These are phyloP conservation scores for Kodamaea sp. DNA, from an alignment of 1,139 yeast species.

Conservation along the genomic window DNA sequence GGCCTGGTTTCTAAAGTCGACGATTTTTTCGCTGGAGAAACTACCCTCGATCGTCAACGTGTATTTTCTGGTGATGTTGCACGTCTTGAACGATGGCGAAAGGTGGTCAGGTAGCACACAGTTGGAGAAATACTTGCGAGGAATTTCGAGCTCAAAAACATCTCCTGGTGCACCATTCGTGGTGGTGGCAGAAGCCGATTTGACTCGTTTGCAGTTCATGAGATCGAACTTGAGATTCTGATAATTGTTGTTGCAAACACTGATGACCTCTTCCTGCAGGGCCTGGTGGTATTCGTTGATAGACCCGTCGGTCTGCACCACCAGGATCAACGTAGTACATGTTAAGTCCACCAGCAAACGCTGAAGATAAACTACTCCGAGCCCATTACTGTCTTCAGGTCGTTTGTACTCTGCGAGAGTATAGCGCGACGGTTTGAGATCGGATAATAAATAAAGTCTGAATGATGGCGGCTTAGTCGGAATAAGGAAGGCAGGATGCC, in stretches of 20 bases:
- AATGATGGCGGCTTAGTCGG: slow-evolving; percentile 46
- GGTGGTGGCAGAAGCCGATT: slow-evolving; percentile 26
- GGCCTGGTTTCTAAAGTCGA: slow-evolving; percentile 20
- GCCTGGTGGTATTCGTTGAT: slow-evolving; percentile 28
- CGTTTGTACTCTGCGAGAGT: slow-evolving; percentile 37
- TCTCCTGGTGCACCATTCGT: slow-evolving; percentile 15
- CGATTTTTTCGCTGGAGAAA: slow-evolving; percentile 36
- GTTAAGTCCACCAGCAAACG: slow-evolving; percentile 36
- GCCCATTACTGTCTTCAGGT: slow-evolving; percentile 46
- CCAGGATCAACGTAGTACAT: slow-evolving; percentile 35
- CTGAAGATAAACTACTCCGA: slow-evolving; percentile 49
- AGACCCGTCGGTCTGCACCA: slow-evolving; percentile 34
- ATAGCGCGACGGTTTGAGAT: slow-evolving; percentile 35
- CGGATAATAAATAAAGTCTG: slow-evolving; percentile 39
- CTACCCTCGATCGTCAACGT: slow-evolving; percentile 45
- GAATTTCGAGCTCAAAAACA: slow-evolving; percentile 50
- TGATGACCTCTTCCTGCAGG: slow-evolving; percentile 26
- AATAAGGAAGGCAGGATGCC: slow-evolving; percentile 45
- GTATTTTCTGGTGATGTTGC: slow-evolving; percentile 57
- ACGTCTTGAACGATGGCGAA: slow-evolving; percentile 57
- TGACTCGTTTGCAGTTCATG: slow-evolving; percentile 31
- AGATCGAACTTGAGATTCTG: slow-evolving; percentile 45
- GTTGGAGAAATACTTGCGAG: slow-evolving; percentile 38
- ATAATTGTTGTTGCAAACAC: slow-evolving; percentile 33
- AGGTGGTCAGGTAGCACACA: slow-evolving; percentile 51